These are phyloP conservation scores for Laburnicola sp. DNA, from an alignment of 2,329 filamentous ascomycete species.

Conservation along the genomic window DNA sequence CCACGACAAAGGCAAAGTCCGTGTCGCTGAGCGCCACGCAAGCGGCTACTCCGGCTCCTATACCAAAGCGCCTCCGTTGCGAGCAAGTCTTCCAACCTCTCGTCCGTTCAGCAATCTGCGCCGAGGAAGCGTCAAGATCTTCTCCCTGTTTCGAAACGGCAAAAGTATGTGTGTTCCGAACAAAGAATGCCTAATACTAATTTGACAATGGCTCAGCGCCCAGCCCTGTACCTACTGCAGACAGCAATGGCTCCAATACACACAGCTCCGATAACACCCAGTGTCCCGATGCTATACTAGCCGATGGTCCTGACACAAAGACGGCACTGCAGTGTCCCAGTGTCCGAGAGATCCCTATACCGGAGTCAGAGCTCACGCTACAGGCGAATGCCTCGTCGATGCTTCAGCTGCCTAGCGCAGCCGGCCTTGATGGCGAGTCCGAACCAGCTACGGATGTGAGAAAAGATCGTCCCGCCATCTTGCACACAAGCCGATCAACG, in stretches of 20 bases:
- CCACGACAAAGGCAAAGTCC: slow-evolving; percentile 39
- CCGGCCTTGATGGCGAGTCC: slow-evolving; percentile 40
- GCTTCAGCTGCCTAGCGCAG: slow-evolving; percentile 31
- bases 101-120: slow-evolving; percentile 36
- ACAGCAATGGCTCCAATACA: slow-evolving; percentile 17
- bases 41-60: slow-evolving; percentile 14
- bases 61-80: slow-evolving; percentile 20
- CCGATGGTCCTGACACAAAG: not conserved
- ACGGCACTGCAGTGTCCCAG: slow-evolving; percentile 17
- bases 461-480: slow-evolving; percentile 12
- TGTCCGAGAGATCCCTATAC: slow-evolving; percentile 17
- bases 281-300: slow-evolving; percentile 9
- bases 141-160: slow-evolving; percentile 40
- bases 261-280: slow-evolving; percentile 20
- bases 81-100: slow-evolving; percentile 22
- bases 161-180: slow-evolving; percentile 26
- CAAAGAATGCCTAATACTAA: slow-evolving; percentile 3
- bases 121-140: slow-evolving; percentile 36
- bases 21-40: slow-evolving; percentile 32
- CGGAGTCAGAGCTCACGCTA: slow-evolving; percentile 15
- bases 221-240: slow-evolving; percentile 10
- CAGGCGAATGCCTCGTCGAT: slow-evolving; percentile 23
- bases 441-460: slow-evolving; percentile 27
- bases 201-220: slow-evolving; percentile 19
- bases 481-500: slow-evolving; percentile 35